Conservation (phyloP, 352 stramenopile species). For the Pythium sp. region DNA sequence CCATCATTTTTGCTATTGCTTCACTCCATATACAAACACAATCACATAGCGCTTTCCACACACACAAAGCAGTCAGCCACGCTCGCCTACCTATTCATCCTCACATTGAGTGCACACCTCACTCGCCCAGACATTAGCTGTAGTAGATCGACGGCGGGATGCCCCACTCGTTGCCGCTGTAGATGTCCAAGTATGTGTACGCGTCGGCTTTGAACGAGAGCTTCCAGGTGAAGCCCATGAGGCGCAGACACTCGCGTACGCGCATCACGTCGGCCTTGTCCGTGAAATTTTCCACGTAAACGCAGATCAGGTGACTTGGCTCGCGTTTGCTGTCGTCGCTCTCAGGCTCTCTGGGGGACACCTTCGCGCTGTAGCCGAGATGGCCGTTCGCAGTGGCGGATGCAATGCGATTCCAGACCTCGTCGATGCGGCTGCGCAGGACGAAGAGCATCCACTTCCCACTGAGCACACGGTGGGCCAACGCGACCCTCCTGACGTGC, state of each 20-base stretch:
- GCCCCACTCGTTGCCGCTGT: slow-evolving; percentile 10
- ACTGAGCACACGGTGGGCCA: slow-evolving; percentile 2
- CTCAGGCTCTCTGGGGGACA: not conserved
- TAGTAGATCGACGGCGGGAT: slow-evolving; percentile 6
- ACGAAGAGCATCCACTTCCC: slow-evolving; percentile 22
- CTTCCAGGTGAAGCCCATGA: slow-evolving; percentile 3
- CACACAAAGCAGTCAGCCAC: not conserved
- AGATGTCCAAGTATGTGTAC: slow-evolving; percentile 18
- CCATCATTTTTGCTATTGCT: not conserved
- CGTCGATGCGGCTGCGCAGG: slow-evolving; percentile 2
- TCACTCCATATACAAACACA: not conserved
- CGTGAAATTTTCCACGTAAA: slow-evolving; percentile 18
- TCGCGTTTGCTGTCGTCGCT: not conserved
- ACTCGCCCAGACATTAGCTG: not conserved
- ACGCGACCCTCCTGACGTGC: slow-evolving; percentile 4
- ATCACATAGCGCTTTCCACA: not conserved
- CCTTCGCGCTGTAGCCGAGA: slow-evolving; percentile 10
- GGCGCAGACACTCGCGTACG: slow-evolving; percentile 3
- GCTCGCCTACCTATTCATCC: not conserved
- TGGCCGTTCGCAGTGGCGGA: not conserved
- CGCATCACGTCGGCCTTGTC: slow-evolving; percentile 6
- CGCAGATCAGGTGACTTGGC: slow-evolving; percentile 12
- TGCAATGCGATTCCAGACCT: slow-evolving; percentile 7
- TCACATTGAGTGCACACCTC: not conserved
- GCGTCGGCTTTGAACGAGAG: slow-evolving; percentile 18